Percentiles rank a stretch among this genome's conserved stretches.
Conservation (phyloP, 1,284 basidiomycete genomes). For the Chondrostereum purpureum region DNA sequence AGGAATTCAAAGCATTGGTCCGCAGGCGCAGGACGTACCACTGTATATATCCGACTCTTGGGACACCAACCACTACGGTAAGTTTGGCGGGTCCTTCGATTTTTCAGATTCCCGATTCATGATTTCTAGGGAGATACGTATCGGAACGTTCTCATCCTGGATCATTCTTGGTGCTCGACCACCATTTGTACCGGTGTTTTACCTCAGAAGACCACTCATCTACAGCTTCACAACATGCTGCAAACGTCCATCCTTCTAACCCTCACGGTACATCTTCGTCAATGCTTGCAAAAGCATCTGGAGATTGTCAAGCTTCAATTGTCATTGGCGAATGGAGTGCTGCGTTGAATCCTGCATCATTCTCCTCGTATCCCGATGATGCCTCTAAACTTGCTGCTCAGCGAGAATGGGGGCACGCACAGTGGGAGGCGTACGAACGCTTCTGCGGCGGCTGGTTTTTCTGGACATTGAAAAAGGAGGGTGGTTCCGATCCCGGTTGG, state of each 20-base stretch:
- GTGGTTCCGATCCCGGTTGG: conserved; percentile 8
- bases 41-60: conserved; percentile 78
- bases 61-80: conserved; percentile 64
- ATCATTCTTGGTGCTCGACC: conserved; percentile 57
- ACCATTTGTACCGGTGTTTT: conserved; percentile 85
- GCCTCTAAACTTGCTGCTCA: conserved; percentile 37
- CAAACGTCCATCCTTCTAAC: conserved; percentile 29
- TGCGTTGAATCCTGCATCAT: conserved; percentile 64
- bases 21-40: conserved; percentile 39
- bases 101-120: neutral
- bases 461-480: conserved; percentile 56
- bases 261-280: conserved; percentile 32
- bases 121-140: conserved; percentile 5
- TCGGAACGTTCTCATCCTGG: conserved; percentile 1
- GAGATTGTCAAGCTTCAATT: conserved; percentile 42
- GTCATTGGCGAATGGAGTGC: conserved; percentile 86
- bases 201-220: conserved; percentile 55
- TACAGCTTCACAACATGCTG: conserved; percentile 53
- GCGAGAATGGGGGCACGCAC: conserved; percentile 53
- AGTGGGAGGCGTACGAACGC: conserved; percentile 64
- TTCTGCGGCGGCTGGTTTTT: conserved; percentile 77
- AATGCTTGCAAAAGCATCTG: conserved; percentile 34
- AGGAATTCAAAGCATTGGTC: conserved; percentile 47
- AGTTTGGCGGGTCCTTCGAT: conserved; percentile 36
- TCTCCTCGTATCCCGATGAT: conserved; percentile 38